Evolutionary conservation across 2,329 filamentous ascomycete genomes (phyloP).

Genomic region (Talaromyces piceae): DNA sequence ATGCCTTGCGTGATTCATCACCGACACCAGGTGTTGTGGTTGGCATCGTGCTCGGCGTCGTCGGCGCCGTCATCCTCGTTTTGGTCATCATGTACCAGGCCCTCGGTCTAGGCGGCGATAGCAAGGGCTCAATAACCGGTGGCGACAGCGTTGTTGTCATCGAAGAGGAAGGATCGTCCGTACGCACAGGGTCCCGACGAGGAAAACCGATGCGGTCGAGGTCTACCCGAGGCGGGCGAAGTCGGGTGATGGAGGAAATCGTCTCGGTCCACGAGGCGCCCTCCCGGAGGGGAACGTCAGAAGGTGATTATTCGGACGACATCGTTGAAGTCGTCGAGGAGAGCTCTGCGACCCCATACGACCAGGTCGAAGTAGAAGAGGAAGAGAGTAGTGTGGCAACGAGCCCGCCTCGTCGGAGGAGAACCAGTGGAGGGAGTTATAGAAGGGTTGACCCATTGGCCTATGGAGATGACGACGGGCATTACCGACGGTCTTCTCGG

Average conservation of each 20-base stretch:
- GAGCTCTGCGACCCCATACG: constrained; percentile 28
- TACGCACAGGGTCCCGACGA: constrained; percentile 15
- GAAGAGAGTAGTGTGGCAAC: constrained; percentile 28
- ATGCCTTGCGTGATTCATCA: constrained; percentile 46
- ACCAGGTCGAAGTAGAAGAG: constrained; percentile 29
- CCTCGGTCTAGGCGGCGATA: constrained; percentile 39
- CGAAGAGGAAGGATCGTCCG: constrained; percentile 16
- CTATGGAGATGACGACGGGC: constrained; percentile 9
- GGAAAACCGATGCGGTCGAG: constrained; percentile 27
- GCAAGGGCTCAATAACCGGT: constrained; percentile 11
- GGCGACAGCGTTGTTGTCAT: constrained; percentile 18
- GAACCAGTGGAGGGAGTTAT: constrained; percentile 7
- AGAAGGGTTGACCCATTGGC: constrained; percentile 10
- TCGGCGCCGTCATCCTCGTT: constrained; percentile 47
- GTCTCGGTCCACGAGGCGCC: constrained; percentile 29
- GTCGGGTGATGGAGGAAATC: constrained; percentile 15
- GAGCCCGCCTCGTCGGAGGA: constrained; percentile 11
- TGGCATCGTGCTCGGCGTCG: constrained; percentile 47
- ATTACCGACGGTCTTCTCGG: constrained; percentile 5
- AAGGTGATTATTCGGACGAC: constrained; percentile 31
- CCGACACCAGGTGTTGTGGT: constrained; percentile 51
- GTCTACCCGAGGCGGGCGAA: constrained; percentile 19
- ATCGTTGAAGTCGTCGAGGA: constrained; percentile 56
- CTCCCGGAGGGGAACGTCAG: constrained; percentile 17
- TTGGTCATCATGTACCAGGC: constrained; percentile 46